phyloP scores from a whole-genome alignment of 345 rosid genomes.

The Salix arbutifolia region DNA sequence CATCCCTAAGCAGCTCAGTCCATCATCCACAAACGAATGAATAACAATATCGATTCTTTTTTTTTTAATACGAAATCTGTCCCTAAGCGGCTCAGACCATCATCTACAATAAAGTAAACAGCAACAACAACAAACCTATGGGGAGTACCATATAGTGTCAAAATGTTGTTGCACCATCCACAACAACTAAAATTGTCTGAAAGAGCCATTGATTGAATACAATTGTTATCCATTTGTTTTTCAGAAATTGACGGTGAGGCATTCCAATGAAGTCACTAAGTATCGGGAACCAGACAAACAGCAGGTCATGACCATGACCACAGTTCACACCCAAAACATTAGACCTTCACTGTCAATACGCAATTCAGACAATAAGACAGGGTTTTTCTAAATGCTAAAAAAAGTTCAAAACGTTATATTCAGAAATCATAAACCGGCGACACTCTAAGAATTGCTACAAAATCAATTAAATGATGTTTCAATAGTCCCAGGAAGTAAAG shows the following conservation, averaged over 20 bases:
- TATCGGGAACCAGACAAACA: not conserved
- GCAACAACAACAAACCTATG: not conserved
- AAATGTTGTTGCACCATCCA: not conserved
- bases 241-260: not conserved
- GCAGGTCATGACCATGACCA: not conserved
- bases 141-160: not conserved
- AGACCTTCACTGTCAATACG: not conserved
- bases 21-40: not conserved
- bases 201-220: not conserved
- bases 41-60: not conserved
- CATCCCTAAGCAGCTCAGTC: not conserved
- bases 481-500: not conserved
- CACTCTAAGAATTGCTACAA: not conserved
- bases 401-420: not conserved
- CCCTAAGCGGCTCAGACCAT: not conserved
- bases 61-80: not conserved
- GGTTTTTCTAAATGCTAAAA: not conserved
- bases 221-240: not conserved
- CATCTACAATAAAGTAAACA: not conserved
- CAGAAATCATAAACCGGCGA: not conserved
- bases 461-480: not conserved
- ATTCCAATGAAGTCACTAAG: not conserved
- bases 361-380: not conserved
- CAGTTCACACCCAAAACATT: not conserved
- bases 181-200: not conserved